Evolutionary conservation across 2,329 filamentous ascomycete species (phyloP).

Genomic region (Hymenotorrendiella dingleyae): DNA sequence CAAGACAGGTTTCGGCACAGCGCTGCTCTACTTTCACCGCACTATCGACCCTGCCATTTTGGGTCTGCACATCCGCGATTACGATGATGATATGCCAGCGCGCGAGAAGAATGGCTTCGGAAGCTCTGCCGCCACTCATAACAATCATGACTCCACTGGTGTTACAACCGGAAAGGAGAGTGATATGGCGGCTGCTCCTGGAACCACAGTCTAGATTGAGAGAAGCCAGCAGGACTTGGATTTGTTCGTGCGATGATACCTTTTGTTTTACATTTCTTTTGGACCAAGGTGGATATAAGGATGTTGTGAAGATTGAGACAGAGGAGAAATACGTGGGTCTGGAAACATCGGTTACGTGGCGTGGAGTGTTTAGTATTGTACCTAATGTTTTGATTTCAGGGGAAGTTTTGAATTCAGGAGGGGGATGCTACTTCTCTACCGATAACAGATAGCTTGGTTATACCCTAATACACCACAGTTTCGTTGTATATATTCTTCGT

Average conservation of each 20-base stretch:
- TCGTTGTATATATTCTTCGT: no score
- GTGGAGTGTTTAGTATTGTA: no score
- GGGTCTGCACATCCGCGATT: constrained; percentile 40
- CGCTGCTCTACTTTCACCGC: constrained; percentile 56
- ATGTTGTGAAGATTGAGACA: no score
- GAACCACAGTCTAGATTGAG: background rate
- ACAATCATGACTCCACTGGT: background rate
- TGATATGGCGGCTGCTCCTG: background rate
- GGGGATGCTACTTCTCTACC: no score
- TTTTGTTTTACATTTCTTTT: no score
- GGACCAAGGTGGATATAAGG: no score
- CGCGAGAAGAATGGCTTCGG: background rate
- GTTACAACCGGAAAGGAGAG: background rate
- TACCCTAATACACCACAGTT: no score
- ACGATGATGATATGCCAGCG: constrained; percentile 7
- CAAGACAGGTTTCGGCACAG: constrained; percentile 56
- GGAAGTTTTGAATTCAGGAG: no score
- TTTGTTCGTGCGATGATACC: background rate
- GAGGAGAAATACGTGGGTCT: no score
- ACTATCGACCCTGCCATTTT: constrained; percentile 53
- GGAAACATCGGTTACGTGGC: no score
- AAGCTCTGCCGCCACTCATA: background rate
- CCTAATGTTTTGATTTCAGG: no score
- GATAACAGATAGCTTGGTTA: no score
- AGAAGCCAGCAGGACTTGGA: background rate